Conservation (phyloP, 768 basidiomycete genomes). For the Suillus americanus region DNA sequence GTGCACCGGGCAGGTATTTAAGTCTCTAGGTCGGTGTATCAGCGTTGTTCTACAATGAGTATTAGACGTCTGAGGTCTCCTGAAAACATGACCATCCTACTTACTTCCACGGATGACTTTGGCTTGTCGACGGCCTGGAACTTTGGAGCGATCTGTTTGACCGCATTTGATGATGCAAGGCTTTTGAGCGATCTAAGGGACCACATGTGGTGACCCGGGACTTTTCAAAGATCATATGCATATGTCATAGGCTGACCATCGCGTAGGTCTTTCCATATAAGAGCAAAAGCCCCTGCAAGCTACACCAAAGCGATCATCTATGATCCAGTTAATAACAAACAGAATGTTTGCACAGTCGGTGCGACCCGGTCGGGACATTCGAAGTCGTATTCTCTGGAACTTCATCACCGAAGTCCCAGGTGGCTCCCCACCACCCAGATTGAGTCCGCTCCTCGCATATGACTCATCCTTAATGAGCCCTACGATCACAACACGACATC, state of each 20-base stretch:
- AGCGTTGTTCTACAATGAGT: no score
- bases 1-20: neutral
- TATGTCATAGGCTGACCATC: neutral
- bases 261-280: neutral
- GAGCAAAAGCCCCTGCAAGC: no score
- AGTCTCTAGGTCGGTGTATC: no score
- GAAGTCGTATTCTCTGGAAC: neutral
- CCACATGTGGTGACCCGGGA: neutral
- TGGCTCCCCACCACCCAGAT: neutral
- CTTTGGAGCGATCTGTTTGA: neutral
- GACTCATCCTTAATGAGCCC: slow-evolving; percentile 2
- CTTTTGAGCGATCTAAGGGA: no score
- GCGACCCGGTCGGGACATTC: neutral
- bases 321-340: no score
- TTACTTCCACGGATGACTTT: neutral
- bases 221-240: neutral
- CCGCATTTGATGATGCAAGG: neutral
- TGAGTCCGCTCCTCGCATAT: slow-evolving; percentile 4
- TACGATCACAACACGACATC: neutral
- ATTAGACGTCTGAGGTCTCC: no score
- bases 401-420: slow-evolving; percentile 5
- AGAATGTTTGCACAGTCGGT: no score
- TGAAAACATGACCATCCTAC: neutral
- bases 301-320: no score
- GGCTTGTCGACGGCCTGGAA: neutral